Conservation (phyloP, 768 basidiomycete species). For the Mrakia gelida region DNA sequence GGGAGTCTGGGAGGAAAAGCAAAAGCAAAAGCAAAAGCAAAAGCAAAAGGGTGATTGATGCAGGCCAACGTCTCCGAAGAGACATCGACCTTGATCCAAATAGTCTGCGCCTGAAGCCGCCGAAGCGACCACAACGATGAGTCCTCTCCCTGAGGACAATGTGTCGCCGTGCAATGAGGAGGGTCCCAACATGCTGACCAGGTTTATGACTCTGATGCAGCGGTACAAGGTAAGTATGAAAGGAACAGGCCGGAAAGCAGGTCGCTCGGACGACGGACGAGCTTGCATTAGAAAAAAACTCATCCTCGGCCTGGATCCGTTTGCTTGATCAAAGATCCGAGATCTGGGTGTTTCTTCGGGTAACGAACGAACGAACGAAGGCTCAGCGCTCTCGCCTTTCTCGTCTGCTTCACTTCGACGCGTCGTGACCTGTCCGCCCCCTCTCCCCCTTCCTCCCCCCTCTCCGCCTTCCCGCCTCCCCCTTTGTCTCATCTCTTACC, state of each 20-base stretch:
- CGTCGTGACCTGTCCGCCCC: too few relatives aligned
- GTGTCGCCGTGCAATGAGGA: conserved; percentile 19
- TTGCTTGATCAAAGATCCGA: too few relatives aligned
- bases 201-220: conserved; percentile 20
- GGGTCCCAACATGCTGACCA: conserved; percentile 9
- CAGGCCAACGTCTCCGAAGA: background rate
- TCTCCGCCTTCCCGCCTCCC: too few relatives aligned
- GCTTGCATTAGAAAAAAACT: too few relatives aligned
- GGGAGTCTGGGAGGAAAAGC: too few relatives aligned
- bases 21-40: background rate
- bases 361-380: too few relatives aligned
- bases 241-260: background rate
- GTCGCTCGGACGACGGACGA: background rate
- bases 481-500: background rate
- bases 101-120: background rate
- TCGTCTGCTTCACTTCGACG: too few relatives aligned
- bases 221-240: conserved; percentile 21
- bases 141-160: conserved; percentile 14
- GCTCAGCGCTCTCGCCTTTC: too few relatives aligned
- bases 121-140: conserved; percentile 2
- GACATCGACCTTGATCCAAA: background rate
- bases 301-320: too few relatives aligned
- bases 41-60: background rate
- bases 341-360: too few relatives aligned
- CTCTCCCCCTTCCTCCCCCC: too few relatives aligned